Base-by-base conservation (phyloP, 2,329 filamentous ascomycete species). In the Thyridium curvatum region DNA sequence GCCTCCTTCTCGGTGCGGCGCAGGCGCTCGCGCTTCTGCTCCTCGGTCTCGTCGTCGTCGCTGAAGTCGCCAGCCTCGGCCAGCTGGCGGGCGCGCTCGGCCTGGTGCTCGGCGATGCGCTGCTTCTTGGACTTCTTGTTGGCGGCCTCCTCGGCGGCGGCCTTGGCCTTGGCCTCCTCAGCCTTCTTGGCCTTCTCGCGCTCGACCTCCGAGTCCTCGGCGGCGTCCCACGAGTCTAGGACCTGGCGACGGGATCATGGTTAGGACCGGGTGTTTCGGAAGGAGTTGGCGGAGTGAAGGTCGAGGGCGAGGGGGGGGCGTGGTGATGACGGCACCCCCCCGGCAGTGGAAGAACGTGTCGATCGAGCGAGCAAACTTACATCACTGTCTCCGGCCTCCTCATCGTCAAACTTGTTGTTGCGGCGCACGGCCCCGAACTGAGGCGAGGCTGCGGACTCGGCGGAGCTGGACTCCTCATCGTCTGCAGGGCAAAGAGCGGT, bases 131-230 rank as follows among this genome's bases (percentile, higher is more conserved):
- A 77, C 72, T 97, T 97, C 72, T 96, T 94, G 55, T 82, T 87
- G 38, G 88, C 88, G 33, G 86, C 87, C 8, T 87, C 88, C 54
- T 88, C 86, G 33, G 86, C 90, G 0, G 90, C 88, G 18, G 87
- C 89, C 66, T 94, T 94, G 42, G 85, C 87, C 65, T 94, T 94
- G 38, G 79, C 84, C 57, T 87, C 90, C 6, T 76, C 83, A 37
- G 82, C 88, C 69, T 91, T 93, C 65, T 85, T 86, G 18, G 79
- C 86, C 73, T 97, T 98, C 66, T 96, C 90, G 54, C 89, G 86
- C 71, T 98, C 93, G 53, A 82, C 91, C 55, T 98, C 93, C 45
- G 89, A 95, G 68, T 98, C 93, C 58, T 97, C 93, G 51, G 86
- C 90, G 42, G 87, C 91, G 56, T 97, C 90, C 93, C 93, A 98